These are phyloP conservation scores for Penicillium aurantiogriseum DNA, from an alignment of 2,329 filamentous ascomycete genomes.

Conservation along the genomic window DNA sequence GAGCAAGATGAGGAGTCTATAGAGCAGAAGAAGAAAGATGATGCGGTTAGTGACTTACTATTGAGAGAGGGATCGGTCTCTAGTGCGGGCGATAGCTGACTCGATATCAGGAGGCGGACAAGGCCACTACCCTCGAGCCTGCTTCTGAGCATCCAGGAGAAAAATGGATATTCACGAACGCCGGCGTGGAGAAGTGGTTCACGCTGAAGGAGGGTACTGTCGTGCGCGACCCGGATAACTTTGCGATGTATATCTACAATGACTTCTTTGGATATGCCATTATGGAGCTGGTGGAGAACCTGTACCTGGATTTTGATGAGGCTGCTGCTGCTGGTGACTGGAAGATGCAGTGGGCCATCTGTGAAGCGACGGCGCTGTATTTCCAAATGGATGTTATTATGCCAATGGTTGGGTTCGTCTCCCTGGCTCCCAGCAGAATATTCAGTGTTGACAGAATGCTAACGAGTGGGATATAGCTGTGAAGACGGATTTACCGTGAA, in stretches of 20 bases:
- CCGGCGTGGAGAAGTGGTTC: not conserved
- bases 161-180: not conserved
- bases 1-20: not conserved
- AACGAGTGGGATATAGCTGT: constrained; percentile 6
- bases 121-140: not conserved
- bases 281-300: constrained; percentile 47
- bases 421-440: not conserved
- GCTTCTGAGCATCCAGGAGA: not conserved
- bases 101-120: not conserved
- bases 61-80: not conserved
- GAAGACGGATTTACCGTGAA: constrained; percentile 9
- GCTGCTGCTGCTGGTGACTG: constrained; percentile 28
- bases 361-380: constrained; percentile 39
- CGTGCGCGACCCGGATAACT: constrained; percentile 35
- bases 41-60: not conserved
- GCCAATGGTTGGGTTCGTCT: constrained; percentile 23
- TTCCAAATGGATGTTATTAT: constrained; percentile 18
- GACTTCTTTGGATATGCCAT: constrained; percentile 43
- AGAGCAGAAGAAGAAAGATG: not conserved
- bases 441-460: not conserved
- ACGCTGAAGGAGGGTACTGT: not conserved
- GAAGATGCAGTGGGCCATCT: constrained; percentile 45
- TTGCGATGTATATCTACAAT: constrained; percentile 47
- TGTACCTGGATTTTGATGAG: constrained; percentile 42
- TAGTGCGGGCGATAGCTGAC: not conserved